Evolutionary conservation across 768 basidiomycete genomes (phyloP), one percentile per base, ranked within the genome.

Genomic region (Pulveroboletus sp.): DNA sequence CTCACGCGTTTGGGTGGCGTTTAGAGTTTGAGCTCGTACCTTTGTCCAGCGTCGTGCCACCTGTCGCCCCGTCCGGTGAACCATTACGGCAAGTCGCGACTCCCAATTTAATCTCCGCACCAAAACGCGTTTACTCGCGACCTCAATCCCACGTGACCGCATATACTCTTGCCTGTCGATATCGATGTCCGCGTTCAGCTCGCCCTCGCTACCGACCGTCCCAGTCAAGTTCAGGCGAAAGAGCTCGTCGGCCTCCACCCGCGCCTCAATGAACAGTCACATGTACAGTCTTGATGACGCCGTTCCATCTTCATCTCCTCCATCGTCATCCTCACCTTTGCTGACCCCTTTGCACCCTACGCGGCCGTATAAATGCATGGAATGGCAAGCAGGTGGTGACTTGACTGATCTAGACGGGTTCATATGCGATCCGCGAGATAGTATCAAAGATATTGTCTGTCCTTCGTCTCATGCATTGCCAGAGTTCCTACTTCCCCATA

Each of bases 121-220:
- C 43, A 69, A 67, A 69, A 62, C 66, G 66, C 68, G 66, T 69
- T 67, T 53, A 67, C 56, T 49, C 11, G 36, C 41, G 18, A 39
- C 52, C 51, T 49, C 21, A 49, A 18, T 21, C 1, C 33, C 68
- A 69, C 66, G 66, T 67, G 66, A 67, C 57, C 52, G 51, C 61
- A 68, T 67, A 64, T 46, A 48, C 50, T 55, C 57, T 65, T 60
- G 44, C 28, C 56, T 21, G 41, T 43, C 54, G 57, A 69, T 66
- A 38, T 53, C 65, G 49, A 67, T 67, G 65, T 60, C 55, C 47
- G 59, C 56, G 10, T 44, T 39, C 39, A 26, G 38, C 46, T 47
- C 46, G 15, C 21, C 43, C 26, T 49, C 56, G 17, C 50, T 57
- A 30, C 52, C 43, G 31, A 17, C 48, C 17, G 27, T 62, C 26